These are phyloP conservation scores for Candida loeiensis DNA, from an alignment of 805 yeast genomes.

Conservation along the genomic window DNA sequence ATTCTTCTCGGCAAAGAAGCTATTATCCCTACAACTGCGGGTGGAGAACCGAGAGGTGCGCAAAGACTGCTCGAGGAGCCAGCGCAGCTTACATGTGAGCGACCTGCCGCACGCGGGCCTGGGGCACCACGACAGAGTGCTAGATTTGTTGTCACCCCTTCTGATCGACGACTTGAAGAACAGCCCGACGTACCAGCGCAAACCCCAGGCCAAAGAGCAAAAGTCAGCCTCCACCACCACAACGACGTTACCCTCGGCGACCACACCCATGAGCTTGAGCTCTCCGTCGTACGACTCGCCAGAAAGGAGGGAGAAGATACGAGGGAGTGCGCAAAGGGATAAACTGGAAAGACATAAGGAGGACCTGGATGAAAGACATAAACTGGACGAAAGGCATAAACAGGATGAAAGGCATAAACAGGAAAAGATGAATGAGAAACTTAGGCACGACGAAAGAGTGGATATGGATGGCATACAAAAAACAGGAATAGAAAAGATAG, in stretches of 20 bases:
- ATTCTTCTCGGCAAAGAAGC: conserved; percentile 39
- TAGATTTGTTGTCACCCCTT: conserved; percentile 40
- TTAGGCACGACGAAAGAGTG: too few relatives aligned
- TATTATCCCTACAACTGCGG: conserved; percentile 36
- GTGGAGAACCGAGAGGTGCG: conserved; percentile 38
- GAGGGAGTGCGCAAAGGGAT: too few relatives aligned
- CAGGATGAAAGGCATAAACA: too few relatives aligned
- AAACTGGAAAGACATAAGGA: too few relatives aligned
- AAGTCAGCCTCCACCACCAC: conserved; percentile 6
- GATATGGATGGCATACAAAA: too few relatives aligned
- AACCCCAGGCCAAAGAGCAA: not conserved
- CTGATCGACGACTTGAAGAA: conserved; percentile 33
- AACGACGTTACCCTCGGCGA: conserved; percentile 2
- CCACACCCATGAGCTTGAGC: conserved; percentile 7
- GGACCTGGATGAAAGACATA: too few relatives aligned
- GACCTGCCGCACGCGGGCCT: not conserved
- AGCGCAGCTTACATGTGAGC: conserved; percentile 12
- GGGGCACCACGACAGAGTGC: conserved; percentile 19
- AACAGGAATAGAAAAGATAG: too few relatives aligned
- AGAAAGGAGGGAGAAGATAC: too few relatives aligned
- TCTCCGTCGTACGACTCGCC: conserved; percentile 5
- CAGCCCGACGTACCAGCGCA: conserved; percentile 13
- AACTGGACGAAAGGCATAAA: too few relatives aligned
- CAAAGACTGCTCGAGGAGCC: conserved; percentile 29
- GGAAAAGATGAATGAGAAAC: too few relatives aligned